These are phyloP conservation scores for Calendula officinalis DNA, from an alignment of 129 eudicot species.

Conservation along the genomic window DNA sequence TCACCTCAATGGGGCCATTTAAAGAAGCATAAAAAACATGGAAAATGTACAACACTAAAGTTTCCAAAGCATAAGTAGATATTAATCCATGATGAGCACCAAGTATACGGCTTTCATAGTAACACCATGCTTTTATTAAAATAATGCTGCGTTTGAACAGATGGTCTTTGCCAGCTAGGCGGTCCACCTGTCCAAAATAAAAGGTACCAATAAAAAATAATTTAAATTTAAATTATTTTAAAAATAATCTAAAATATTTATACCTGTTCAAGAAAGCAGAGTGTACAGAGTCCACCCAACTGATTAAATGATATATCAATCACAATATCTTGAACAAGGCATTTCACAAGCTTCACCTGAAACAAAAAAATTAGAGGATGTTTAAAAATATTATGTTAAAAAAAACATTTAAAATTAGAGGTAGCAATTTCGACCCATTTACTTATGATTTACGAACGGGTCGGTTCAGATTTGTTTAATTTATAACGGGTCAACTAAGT, in stretches of 20 bases:
- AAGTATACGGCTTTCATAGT: conserved; percentile 40
- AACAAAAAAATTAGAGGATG: conserved; percentile 16
- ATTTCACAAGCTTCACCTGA: conserved; percentile 96
- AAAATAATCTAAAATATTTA: not conserved
- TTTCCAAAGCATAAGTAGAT: conserved; percentile 44
- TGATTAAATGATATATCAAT: conserved; percentile 94
- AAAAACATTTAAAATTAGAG: not conserved
- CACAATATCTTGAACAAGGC: conserved; percentile 70
- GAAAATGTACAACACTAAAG: conserved; percentile 47
- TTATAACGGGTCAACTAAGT: not conserved
- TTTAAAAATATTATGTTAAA: not conserved
- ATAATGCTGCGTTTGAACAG: conserved; percentile 59
- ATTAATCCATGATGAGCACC: conserved; percentile 46
- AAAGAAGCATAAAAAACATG: conserved; percentile 49
- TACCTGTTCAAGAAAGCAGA: conserved; percentile 98
- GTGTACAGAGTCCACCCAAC: conserved; percentile 89
- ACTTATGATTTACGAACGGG: not conserved
- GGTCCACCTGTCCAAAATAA: conserved; percentile 48
- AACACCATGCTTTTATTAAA: conserved; percentile 67
- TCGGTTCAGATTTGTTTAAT: not conserved
- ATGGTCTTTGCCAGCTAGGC: conserved; percentile 48
- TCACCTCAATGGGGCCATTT: conserved; percentile 42
- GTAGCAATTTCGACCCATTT: not conserved
- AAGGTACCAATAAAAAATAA: not conserved
- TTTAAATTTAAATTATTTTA: not conserved